Base-by-base conservation (phyloP, 2,329 filamentous ascomycete species). In the Colletotrichum lupini region DNA sequence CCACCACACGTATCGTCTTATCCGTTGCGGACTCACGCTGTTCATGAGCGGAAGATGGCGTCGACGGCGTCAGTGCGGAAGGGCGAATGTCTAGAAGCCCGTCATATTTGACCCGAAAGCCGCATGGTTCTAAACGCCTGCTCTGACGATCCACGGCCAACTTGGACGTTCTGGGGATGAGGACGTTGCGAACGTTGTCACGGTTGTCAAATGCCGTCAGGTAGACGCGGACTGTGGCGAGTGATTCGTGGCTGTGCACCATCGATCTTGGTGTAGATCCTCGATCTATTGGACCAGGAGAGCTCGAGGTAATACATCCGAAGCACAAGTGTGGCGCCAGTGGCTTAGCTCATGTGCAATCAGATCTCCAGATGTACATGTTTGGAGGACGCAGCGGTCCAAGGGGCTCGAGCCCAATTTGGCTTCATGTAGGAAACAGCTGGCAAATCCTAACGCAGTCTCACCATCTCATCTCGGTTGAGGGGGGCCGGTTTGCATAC, bases 1-100 rank as follows among this genome's bases (percentile, higher is more conserved):
- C 14, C n/a, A 16, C 28, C 65, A 16, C 52, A 58, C 56, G 65
- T 72, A 52, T 68, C 65, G 37, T 72, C 69, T 58, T 42, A 62
- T 68, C 37, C 22, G 42, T 28, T n/a, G 46, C 57, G 57, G 46
- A 55, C 32, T 46, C 46, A 37, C 28, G 19, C 16, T 16, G n/a
- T n/a, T 35, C 8, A 19, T 14, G 26, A 28, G 37, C 5, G 24
- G 59, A 26, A n/a, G 4, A 46, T 32, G 46, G 59, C 19, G 53
- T 42, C 19, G 67, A 42, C 59, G 11, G 42, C 35, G 42, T 59
- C 61, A 24, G 42, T 60, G 68, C 55, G 55, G 30, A 42, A 22
- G 19, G n/a, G 19, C 19, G 19, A 30, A 67, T 37, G 26, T 55
- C 42, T 24, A 67, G 56, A 37, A 35, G 28, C n/a, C 56, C 32